Base-by-base conservation (phyloP, 1,284 basidiomycete species). In the Pseudozyma sp. region DNA sequence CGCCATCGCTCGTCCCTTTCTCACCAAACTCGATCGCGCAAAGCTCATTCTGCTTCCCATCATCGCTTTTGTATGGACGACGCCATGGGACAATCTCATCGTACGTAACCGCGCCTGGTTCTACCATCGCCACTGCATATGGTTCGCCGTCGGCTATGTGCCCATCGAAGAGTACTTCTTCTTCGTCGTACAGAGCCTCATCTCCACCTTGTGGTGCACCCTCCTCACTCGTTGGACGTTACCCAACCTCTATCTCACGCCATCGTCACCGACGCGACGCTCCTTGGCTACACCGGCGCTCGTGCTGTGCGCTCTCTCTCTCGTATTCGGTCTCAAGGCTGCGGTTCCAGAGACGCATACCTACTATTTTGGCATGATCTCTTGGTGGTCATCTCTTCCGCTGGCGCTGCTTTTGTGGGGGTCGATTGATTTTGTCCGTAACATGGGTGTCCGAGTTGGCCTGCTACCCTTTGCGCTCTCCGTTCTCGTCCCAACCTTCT, bases 91-190 rank as follows among this genome's bases (percentile, higher is more conserved):
- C 61, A 79, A 76, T 37, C 61, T 75, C 53, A 68, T 81, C 46
- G 78, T 81, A 19, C 61, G 74, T 31, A 75, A 73, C 31, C 63
- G 71, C 9, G 80, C 80, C 3, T 81, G 78, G 80, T 72, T 65
- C 53, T 81, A 81, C 45, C 78, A 73, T 30, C 60, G 67, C 8
- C 63, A 68, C 30, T 81, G 80, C 62, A 77, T 81, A 42, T 67
- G 78, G 64, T 78, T 75, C 53, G 71, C 68, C 42, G 54, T 81
- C 54, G 79, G 78, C 50, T 73, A 73, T 30, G 77, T 80, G 3
- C 78, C 78, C 39, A 61, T 80, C 31, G 80, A 81, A 51, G 80
- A 80, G 48, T 81, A 81, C 75, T 78, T 77, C 30, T 81, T 80
- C 64, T 80, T 81, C 55, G 60, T 80, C 68, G 68, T 80, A 43